These are phyloP conservation scores for Pichia sp. DNA, from an alignment of 1,139 yeast genomes.

Conservation along the genomic window DNA sequence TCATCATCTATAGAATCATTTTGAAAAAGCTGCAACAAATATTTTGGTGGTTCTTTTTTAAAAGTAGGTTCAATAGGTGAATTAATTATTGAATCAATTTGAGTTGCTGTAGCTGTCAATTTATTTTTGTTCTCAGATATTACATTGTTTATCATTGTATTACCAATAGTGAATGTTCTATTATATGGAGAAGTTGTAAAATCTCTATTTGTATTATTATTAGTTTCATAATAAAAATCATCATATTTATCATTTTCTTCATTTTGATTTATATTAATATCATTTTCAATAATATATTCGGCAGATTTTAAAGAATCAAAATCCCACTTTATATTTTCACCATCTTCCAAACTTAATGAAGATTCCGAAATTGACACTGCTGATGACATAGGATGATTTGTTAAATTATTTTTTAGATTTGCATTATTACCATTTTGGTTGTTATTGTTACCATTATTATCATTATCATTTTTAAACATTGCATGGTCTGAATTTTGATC, in stretches of 20 bases:
- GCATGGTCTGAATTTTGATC: constrained; percentile 12
- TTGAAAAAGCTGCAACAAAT: constrained; percentile 66
- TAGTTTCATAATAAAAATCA: constrained; percentile 22
- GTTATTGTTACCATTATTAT: constrained; percentile 21
- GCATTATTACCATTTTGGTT: not conserved
- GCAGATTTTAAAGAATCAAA: constrained; percentile 70
- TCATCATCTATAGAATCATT: constrained; percentile 24
- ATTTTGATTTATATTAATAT: constrained; percentile 33
- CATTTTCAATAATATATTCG: constrained; percentile 64
- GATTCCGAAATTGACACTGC: constrained; percentile 7
- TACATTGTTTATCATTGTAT: constrained; percentile 16
- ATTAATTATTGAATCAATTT: constrained; percentile 12
- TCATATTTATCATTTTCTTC: constrained; percentile 12
- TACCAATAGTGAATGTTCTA: constrained; percentile 19
- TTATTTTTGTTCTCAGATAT: constrained; percentile 3
- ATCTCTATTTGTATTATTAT: constrained; percentile 27
- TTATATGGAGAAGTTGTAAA: constrained; percentile 14
- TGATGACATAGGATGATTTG: constrained; percentile 2
- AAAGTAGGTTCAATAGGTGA: constrained; percentile 10
- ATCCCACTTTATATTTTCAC: constrained; percentile 63
- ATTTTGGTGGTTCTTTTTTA: constrained; percentile 59
- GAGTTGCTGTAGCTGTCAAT: constrained; percentile 9
- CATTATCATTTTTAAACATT: constrained; percentile 24
- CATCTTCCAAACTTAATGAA: constrained; percentile 10
- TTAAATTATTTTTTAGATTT: not conserved